These are phyloP conservation scores for Aegilops sharonensis DNA, from an alignment of 176 grass and related monocot species.

Conservation along the genomic window DNA sequence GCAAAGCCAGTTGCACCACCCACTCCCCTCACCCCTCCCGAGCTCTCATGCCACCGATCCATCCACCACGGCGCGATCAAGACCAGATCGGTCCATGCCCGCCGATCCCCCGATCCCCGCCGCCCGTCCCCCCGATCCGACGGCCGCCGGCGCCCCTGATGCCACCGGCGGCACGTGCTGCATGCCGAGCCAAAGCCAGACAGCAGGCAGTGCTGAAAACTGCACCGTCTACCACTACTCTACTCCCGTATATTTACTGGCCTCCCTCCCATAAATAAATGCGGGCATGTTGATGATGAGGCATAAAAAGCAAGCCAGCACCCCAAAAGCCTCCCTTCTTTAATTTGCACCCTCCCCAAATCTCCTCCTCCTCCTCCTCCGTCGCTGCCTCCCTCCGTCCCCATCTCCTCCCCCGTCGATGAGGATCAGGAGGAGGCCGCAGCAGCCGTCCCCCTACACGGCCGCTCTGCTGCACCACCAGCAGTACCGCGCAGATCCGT, in stretches of 20 bases:
- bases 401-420: slow-evolving; percentile 37
- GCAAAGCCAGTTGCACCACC: slow-evolving; percentile 7
- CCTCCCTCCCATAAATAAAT: slow-evolving; percentile 23
- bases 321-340: slow-evolving; percentile 47
- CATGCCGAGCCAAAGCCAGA: slow-evolving; percentile 34
- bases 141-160: not conserved
- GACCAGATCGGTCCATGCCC: not conserved
- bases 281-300: slow-evolving; percentile 22
- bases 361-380: slow-evolving; percentile 11
- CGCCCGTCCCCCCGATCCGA: not conserved
- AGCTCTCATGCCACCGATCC: not conserved
- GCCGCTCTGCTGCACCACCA: not conserved
- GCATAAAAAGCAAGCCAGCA: slow-evolving; percentile 33
- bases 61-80: not conserved
- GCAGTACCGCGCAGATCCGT: slow-evolving; percentile 49
- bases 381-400: not conserved
- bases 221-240: slow-evolving; percentile 53
- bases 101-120: not conserved
- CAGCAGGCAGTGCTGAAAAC: slow-evolving; percentile 48
- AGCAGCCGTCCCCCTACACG: slow-evolving; percentile 25
- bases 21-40: not conserved
- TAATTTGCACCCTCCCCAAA: slow-evolving; percentile 73
- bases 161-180: slow-evolving; percentile 25
- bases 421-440: slow-evolving; percentile 85
- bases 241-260: slow-evolving; percentile 20